These are phyloP conservation scores for Hygrocybe coccinea DNA, from an alignment of 768 basidiomycete genomes.

Conservation along the genomic window DNA sequence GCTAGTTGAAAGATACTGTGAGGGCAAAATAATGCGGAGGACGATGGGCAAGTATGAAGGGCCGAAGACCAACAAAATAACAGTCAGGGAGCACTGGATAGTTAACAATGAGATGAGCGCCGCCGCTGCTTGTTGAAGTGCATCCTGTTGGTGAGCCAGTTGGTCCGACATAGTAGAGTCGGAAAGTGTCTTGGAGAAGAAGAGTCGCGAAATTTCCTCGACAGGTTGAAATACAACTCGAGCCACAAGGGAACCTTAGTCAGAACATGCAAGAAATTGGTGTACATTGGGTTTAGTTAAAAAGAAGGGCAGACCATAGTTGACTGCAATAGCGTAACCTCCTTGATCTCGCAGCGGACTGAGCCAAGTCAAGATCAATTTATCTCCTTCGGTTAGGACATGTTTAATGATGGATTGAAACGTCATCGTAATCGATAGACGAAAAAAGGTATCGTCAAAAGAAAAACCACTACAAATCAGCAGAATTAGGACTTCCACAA, in stretches of 20 bases:
- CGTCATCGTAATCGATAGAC: conserved; percentile 78
- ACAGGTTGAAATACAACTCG: conserved; percentile 93
- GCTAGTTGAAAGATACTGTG: conserved; percentile 65
- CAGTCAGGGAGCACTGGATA: conserved; percentile 58
- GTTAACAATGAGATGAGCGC: conserved; percentile 59
- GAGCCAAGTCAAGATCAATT: conserved; percentile 78
- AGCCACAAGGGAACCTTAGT: conserved; percentile 86
- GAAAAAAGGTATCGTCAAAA: conserved; percentile 41
- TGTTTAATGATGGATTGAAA: conserved; percentile 89
- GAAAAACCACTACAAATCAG: background rate
- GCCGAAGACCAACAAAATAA: conserved; percentile 71
- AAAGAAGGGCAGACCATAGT: conserved; percentile 65
- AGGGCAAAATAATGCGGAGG: conserved; percentile 65
- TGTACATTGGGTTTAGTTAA: background rate
- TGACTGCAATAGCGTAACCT: conserved; percentile 91
- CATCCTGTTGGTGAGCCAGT: background rate
- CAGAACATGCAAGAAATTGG: background rate
- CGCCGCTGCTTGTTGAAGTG: conserved; percentile 40
- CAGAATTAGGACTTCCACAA: background rate
- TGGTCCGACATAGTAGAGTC: conserved; percentile 7
- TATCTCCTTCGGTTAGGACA: conserved; percentile 92
- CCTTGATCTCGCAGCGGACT: conserved; percentile 86
- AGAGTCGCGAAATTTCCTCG: conserved; percentile 86
- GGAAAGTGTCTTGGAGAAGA: conserved; percentile 67
- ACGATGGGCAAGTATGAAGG: conserved; percentile 69